Evolutionary conservation across 2,329 filamentous ascomycete species (phyloP), one percentile per base, ranked within the genome.

Genomic region (Drechmeria coniospora): DNA sequence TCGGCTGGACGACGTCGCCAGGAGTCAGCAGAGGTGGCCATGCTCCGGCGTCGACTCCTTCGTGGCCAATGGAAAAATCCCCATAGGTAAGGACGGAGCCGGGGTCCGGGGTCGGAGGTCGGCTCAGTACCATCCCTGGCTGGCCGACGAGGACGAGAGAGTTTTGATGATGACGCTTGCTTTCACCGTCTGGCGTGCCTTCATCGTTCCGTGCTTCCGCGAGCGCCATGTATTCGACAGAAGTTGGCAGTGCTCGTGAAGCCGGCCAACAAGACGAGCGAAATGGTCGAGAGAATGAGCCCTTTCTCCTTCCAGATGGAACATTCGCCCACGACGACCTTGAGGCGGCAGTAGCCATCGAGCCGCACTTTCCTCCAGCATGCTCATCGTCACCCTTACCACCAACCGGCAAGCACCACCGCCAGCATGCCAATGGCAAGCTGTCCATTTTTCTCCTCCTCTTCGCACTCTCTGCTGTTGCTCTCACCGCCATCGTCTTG

Each of bases 391-490:
- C 6, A 14, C 6, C 16, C 16, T 8, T 19, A 16, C 16, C 19
- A 16, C n/a, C 15, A 5, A 14, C 31, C 23, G 19, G 7, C 20
- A 23, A 27, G 20, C 15, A 10, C 11, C 26, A 13, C 16, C 18
- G 8, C 11, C 15, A 8, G 10, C 21, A 20, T 18, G 19, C 27
- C 10, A 23, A 31, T 12, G 37, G 37, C 26, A 36, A 31, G 17
- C 29, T 40, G 11, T 9, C 20, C 6, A 6, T 41, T 10, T 41
- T 45, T n/a, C 26, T 39, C n/a, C 21, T 39, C n/a, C 27, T 47
- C 1, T 31, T 39, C 6, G 18, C 43, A 4, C 3, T 42, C 10
- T 47, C 45, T 2, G 23, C 46, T 9, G 29, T 50, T 1, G 28
- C 23, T 0, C 29, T 51, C 1, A 30, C 39, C 7, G 33, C 27